phyloP scores from a whole-genome alignment of 2,329 filamentous ascomycete species.

The Cercospora sp. region DNA sequence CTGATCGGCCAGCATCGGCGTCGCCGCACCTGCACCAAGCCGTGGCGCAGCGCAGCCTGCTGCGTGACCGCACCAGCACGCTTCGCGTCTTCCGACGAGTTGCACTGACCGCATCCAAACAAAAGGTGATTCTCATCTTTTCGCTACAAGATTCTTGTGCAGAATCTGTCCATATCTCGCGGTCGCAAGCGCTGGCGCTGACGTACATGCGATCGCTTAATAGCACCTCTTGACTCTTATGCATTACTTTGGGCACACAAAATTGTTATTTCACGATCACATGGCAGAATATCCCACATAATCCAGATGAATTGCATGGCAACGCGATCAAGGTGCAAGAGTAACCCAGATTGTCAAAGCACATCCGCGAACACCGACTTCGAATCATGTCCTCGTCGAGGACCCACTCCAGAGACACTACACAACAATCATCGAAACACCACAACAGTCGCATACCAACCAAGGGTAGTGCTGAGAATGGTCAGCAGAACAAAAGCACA shows the following conservation, averaged over 20 bases:
- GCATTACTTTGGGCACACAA: background rate
- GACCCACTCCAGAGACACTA: conserved; percentile 1
- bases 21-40: background rate
- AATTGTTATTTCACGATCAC: background rate
- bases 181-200: conserved; percentile 13
- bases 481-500: conserved; percentile 23
- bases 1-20: conserved; percentile 2
- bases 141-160: background rate
- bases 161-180: background rate
- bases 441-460: conserved; percentile 29
- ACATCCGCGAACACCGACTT: background rate
- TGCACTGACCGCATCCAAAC: background rate
- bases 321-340: background rate
- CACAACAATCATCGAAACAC: conserved; percentile 10
- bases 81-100: conserved; percentile 3
- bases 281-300: background rate
- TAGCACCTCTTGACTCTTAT: background rate
- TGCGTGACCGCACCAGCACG: background rate
- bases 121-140: conserved; percentile 7
- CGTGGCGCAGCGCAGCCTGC: background rate
- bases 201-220: background rate
- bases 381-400: conserved; percentile 1
- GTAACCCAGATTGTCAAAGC: background rate
- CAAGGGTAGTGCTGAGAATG: conserved; percentile 14
- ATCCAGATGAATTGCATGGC: background rate